A percentile compares a stretch with the other conserved stretches of the same genome.
Evolutionary conservation across 2,329 filamentous ascomycete genomes (phyloP).

Genomic region (Ophiognomonia clavigignenti-juglandacearum): DNA sequence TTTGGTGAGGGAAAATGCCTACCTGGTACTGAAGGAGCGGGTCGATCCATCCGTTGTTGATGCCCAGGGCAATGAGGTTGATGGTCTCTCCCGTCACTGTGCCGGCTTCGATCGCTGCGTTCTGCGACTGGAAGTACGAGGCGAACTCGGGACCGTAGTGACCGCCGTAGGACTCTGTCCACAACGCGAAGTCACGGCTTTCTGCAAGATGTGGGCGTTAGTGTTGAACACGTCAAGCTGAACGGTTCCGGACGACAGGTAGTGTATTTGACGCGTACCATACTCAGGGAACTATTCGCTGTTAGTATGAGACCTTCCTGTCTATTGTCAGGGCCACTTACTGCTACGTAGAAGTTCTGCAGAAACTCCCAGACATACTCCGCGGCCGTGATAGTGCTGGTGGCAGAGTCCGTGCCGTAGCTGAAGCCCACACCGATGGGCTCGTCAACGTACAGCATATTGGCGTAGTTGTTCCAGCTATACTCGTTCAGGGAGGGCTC

Average conservation of each 20-base stretch:
- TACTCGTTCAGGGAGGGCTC: slow-evolving; percentile 38
- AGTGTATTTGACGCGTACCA: no score
- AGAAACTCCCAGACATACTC: slow-evolving; percentile 51
- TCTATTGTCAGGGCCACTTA: no score
- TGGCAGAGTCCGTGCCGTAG: slow-evolving; percentile 31
- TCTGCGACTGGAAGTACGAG: slow-evolving; percentile 52
- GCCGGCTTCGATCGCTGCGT: slow-evolving; percentile 42
- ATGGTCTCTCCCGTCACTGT: slow-evolving; percentile 36
- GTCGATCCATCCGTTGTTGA: slow-evolving; percentile 38
- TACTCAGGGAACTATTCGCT: neutral
- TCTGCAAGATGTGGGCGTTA: slow-evolving; percentile 25
- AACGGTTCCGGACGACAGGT: no score
- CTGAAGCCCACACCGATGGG: slow-evolving; percentile 28
- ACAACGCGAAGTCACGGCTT: slow-evolving; percentile 51
- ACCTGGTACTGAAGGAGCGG: slow-evolving; percentile 34
- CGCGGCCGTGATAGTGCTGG: slow-evolving; percentile 40
- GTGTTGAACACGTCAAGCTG: no score
- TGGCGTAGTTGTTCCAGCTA: slow-evolving; percentile 37
- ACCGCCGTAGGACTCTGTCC: slow-evolving; percentile 52
- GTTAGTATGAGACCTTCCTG: slow-evolving; percentile 40
- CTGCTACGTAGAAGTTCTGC: slow-evolving; percentile 55
- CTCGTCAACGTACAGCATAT: slow-evolving; percentile 37
- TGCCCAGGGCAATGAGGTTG: slow-evolving; percentile 44
- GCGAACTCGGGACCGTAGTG: slow-evolving; percentile 54
- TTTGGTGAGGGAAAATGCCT: no score